Evolutionary conservation across 2,329 filamentous ascomycete genomes (phyloP), one percentile per base, ranked within the genome.

Genomic region (Alternaria dauci): DNA sequence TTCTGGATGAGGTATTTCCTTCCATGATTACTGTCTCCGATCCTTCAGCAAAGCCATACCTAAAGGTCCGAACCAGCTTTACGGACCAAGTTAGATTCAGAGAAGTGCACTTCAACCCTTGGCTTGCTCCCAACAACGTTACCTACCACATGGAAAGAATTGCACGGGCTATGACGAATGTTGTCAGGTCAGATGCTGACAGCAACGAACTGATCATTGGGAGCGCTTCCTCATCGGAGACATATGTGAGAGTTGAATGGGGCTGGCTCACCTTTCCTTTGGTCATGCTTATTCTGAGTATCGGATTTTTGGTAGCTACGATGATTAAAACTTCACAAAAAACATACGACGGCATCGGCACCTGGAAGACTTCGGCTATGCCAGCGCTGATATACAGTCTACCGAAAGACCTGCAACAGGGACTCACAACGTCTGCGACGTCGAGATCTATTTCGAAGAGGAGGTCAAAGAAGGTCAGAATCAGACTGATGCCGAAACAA

Each of bases 341-440:
- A 4, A 50, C 50, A 8, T 28, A 63, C 5, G 44, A 39, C 1
- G 57, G 34, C 12, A 39, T 55, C 4, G 67, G 62, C 4, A 43
- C 68, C 0, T 78, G 75, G 75, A 77, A 78, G 50, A 75, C 68
- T 0, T 73, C 71, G 7, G 68, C 70, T 0, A 70, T 73, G 60
- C 68, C 70, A 0, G 36, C 68, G 0, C 46, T 73, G 14, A 58
- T 73, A 3, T 72, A 70, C n/a, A 56, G 70, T 28, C 46, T 73
- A 2, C 68, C 70, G 0, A 44, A 59, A 20, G 62, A 69, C 1
- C 26, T 36, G 16, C 56, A 55, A 14, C 6, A 18, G 11, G 34
- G 28, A 20, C 2, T 58, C 14, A 16, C 38, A 23, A 32, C 47
- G n/a, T 38, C n/a, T 3, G 23, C n/a, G 14, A 25, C 46, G 9